A percentile compares a stretch with the other conserved stretches of the same genome.
Conservation (phyloP, 805 yeast species). For the Isabelozyma heimii region DNA sequence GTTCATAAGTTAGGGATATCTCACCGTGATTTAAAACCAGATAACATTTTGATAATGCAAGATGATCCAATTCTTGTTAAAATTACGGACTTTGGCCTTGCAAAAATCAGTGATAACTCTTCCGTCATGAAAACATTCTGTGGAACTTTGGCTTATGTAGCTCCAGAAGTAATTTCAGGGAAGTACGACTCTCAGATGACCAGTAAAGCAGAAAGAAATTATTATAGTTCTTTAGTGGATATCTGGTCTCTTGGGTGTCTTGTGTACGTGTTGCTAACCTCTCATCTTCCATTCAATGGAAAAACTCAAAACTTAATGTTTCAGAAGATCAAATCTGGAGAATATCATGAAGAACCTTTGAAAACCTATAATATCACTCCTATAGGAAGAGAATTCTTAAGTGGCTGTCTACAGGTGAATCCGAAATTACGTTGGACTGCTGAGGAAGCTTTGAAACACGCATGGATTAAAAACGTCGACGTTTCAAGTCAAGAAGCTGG, state of each 20-base stretch:
- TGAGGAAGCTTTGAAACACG: conserved; percentile 68
- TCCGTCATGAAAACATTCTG: conserved; percentile 94
- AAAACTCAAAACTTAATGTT: conserved; percentile 84
- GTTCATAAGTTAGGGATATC: conserved; percentile 89
- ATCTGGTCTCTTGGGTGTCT: conserved; percentile 98
- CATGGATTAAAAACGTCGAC: conserved; percentile 61
- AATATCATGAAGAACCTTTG: conserved; percentile 75
- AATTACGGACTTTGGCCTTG: conserved; percentile 94
- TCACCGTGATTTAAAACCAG: conserved; percentile 97
- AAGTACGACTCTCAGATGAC: conserved; percentile 42
- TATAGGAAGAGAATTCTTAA: conserved; percentile 71
- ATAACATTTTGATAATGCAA: conserved; percentile 84
- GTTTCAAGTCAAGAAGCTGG: conserved; percentile 17
- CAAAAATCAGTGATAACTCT: conserved; percentile 81
- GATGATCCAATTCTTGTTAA: conserved; percentile 92
- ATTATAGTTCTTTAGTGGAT: conserved; percentile 85
- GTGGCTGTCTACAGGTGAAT: conserved; percentile 69
- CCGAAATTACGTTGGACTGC: conserved; percentile 76
- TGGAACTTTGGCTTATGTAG: conserved; percentile 95
- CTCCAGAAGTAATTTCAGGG: conserved; percentile 83
- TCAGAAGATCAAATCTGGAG: conserved; percentile 70
- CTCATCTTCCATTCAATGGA: conserved; percentile 94
- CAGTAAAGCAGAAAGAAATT: conserved; percentile 8
- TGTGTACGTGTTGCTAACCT: conserved; percentile 86
- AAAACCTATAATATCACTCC: conserved; percentile 62